A percentile compares a stretch with the other conserved stretches of the same genome.
Evolutionary conservation across 345 rosid genomes (phyloP).

Genomic region (Acer saccharum): DNA sequence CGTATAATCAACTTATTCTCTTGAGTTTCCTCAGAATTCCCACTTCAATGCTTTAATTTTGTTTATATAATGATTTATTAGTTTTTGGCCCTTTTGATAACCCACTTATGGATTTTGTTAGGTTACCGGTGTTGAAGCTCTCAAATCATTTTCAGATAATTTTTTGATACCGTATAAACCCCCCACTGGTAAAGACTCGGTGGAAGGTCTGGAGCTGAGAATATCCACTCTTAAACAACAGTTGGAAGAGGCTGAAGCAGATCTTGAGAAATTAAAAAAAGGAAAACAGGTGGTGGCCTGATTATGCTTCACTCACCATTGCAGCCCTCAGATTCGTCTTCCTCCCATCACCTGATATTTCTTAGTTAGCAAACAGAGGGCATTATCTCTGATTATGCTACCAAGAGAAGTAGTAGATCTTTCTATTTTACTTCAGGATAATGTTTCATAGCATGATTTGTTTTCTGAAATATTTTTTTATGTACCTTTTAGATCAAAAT

Average conservation of each 20-base stretch:
- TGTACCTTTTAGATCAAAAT: slow-evolving; percentile 1
- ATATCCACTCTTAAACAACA: slow-evolving; percentile 51
- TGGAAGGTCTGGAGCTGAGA: slow-evolving; percentile 63
- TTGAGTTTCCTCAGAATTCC: not conserved
- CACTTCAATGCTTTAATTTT: no score
- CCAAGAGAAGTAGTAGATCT: not conserved
- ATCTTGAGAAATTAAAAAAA: slow-evolving; percentile 61
- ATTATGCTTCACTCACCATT: slow-evolving; percentile 9
- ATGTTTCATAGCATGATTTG: slow-evolving; percentile 20
- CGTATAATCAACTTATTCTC: not conserved
- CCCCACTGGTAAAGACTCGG: slow-evolving; percentile 34
- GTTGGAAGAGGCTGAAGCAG: slow-evolving; percentile 70
- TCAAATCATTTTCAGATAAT: slow-evolving; percentile 66
- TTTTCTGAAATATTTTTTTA: slow-evolving; percentile 11
- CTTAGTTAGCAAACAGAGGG: not conserved
- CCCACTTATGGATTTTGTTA: slow-evolving; percentile 25
- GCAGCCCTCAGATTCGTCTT: not conserved
- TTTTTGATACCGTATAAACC: slow-evolving; percentile 72
- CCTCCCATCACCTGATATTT: not conserved
- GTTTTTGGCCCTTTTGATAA: slow-evolving; percentile 19
- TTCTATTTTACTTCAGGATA: slow-evolving; percentile 7
- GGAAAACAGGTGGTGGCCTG: slow-evolving; percentile 52
- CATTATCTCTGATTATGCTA: slow-evolving; percentile 4
- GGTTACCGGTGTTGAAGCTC: slow-evolving; percentile 97
- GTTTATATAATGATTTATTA: not conserved